Evolutionary conservation across 148 eudicot species (phyloP), one percentile per base, ranked within the genome.

Genomic region (Chenopodium formosanum): DNA sequence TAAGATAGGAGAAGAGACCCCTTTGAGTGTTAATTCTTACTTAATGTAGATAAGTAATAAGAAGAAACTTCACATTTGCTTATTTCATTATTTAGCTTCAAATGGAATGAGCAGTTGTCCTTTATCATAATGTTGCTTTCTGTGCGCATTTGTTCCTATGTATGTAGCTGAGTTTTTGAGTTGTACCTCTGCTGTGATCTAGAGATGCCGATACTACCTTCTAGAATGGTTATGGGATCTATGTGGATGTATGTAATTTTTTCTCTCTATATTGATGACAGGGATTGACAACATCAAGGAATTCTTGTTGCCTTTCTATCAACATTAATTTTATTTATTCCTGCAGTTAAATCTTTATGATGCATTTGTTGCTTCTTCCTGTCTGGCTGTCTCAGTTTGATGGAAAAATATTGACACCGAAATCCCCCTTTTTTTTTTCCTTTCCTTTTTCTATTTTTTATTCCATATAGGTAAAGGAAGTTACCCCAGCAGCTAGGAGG

Each of bases 401-500:
- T 62, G 40, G 79, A 37, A 44, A 1, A 31, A 46, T 73, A 17
- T 53, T 48, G 34, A 40, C 44, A 40, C 44, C 44, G 8, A 7
- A 40, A 34, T 34, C 5, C 40, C 7, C 6, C 6, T 40, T 40
- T 6, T 37, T 37, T 2, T 34, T 34, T 4, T 0, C 29, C 29
- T 27, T 34, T 34, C 4, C 3, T 34, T 34, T 34, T 34, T 48
- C 7, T 48, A 12, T 48, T 1, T 19, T 50, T 60, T 12, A 62
- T 4, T 77, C 1, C 53, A 0, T 73, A 1, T 82, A 94, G 97
- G 97, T 92, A 60, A 90, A 87, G 88, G 92, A 94, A 91, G 97
- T 92, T 64, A 90, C 89, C 72, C 97, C 92, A 73, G 93, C 89
- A 85, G 98, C 94, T 48, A 91, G 89, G 80, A 88, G 90, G 81